These are phyloP conservation scores for Candida multigemmis DNA, from an alignment of 805 yeast species.

Conservation along the genomic window DNA sequence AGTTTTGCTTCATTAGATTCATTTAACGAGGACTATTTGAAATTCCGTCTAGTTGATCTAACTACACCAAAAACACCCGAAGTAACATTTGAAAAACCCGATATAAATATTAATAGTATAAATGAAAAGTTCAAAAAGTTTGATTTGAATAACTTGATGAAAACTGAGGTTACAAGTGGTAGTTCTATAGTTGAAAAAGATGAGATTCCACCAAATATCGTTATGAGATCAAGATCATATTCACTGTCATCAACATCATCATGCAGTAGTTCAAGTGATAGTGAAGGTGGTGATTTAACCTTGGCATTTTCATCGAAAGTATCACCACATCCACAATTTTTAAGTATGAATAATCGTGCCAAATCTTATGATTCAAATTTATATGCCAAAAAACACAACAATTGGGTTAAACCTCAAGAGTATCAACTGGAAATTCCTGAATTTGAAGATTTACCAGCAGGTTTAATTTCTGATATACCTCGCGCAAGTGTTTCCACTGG, in stretches of 20 bases:
- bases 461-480: conserved; percentile 22
- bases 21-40: conserved; percentile 48
- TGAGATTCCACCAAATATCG: conserved; percentile 8
- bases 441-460: conserved; percentile 33
- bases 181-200: conserved; percentile 3
- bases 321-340: conserved; percentile 25
- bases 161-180: conserved; percentile 13
- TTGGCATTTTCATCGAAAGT: conserved; percentile 35
- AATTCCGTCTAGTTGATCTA: too few species aligned
- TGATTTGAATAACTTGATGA: conserved; percentile 28
- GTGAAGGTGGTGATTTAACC: conserved; percentile 36
- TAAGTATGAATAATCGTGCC: conserved; percentile 23
- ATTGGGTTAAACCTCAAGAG: not conserved
- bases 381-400: conserved; percentile 7
- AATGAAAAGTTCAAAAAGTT: conserved; percentile 26
- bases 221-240: conserved; percentile 2
- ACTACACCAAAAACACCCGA: conserved; percentile 13
- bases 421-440: conserved; percentile 20
- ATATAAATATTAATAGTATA: conserved; percentile 9
- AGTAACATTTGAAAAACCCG: not conserved
- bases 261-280: conserved; percentile 14
- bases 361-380: conserved; percentile 34
- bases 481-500: conserved; percentile 12
- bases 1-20: conserved; percentile 76
- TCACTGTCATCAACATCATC: conserved; percentile 2